Conservation (phyloP, 2,329 filamentous ascomycete species). For the Epichloe elymi region DNA sequence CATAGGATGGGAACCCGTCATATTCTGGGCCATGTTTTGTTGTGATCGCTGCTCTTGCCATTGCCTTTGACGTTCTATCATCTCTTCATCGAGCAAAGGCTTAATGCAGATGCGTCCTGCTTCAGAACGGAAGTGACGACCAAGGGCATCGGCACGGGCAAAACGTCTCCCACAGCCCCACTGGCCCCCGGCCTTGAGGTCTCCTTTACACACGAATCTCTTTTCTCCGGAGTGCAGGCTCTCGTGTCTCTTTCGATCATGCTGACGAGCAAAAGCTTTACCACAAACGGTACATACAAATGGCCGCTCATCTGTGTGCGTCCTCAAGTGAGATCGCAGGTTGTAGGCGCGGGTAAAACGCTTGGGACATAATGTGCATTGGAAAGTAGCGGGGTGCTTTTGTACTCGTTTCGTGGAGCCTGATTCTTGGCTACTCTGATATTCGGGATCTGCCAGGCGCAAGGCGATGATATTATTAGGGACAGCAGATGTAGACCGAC, state of each 20-base stretch:
- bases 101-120: conserved; percentile 95
- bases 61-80: conserved; percentile 62
- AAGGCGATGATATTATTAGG: conserved; percentile 64
- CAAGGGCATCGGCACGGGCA: conserved; percentile 86
- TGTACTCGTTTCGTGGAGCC: conserved; percentile 71
- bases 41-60: conserved; percentile 61
- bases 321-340: conserved; percentile 83
- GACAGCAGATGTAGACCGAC: conserved; percentile 52
- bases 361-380: conserved; percentile 87
- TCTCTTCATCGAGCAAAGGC: conserved; percentile 90
- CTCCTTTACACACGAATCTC: conserved; percentile 93
- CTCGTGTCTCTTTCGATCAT: conserved; percentile 94
- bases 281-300: conserved; percentile 96
- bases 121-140: conserved; percentile 89
- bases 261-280: conserved; percentile 93
- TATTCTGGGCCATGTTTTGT: conserved; percentile 50
- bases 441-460: conserved; percentile 77
- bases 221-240: conserved; percentile 94
- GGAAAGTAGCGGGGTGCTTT: conserved; percentile 95
- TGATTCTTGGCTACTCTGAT: conserved; percentile 51
- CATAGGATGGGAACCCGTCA: conserved; percentile 40
- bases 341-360: conserved; percentile 96
- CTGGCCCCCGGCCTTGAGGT: conserved; percentile 65
- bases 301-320: conserved; percentile 91
- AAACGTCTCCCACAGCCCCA: conserved; percentile 94